A percentile compares a stretch with the other conserved stretches of the same genome.
These are phyloP conservation scores for Septoria linicola DNA, from an alignment of 2,329 filamentous ascomycete species.

Conservation along the genomic window DNA sequence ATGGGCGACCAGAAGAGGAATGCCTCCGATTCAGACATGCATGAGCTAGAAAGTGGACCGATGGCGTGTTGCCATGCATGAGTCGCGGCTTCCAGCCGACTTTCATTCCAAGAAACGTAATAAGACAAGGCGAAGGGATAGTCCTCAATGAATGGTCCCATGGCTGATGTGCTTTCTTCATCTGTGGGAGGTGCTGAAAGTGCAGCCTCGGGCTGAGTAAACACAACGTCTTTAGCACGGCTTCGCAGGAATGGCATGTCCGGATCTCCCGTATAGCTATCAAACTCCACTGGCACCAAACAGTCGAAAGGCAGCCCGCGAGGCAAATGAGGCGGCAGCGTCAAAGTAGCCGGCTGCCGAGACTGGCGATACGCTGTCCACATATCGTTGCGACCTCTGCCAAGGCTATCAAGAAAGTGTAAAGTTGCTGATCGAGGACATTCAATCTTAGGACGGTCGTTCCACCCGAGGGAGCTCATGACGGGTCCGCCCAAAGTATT, in stretches of 20 bases:
- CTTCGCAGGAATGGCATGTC: constrained; percentile 17
- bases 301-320: constrained; percentile 39
- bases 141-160: constrained; percentile 39
- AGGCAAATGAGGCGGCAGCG: constrained; percentile 35
- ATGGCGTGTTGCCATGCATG: constrained; percentile 36
- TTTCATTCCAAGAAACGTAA: constrained; percentile 21
- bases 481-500: constrained; percentile 15
- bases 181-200: constrained; percentile 28
- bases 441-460: not conserved
- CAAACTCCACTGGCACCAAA: constrained; percentile 28
- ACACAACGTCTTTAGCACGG: constrained; percentile 21
- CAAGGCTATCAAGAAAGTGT: constrained; percentile 40
- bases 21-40: constrained; percentile 37
- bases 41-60: constrained; percentile 29
- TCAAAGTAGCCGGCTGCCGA: constrained; percentile 27
- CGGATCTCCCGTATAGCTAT: not conserved
- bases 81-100: constrained; percentile 19
- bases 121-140: constrained; percentile 35
- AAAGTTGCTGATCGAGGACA: constrained; percentile 28
- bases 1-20: constrained; percentile 33
- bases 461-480: not conserved
- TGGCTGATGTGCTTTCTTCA: constrained; percentile 30
- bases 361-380: constrained; percentile 35
- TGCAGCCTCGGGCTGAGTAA: constrained; percentile 14
- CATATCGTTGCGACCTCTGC: constrained; percentile 35